phyloP scores from a whole-genome alignment of 2,329 filamentous ascomycete species.

The Hypomyces perniciosus region DNA sequence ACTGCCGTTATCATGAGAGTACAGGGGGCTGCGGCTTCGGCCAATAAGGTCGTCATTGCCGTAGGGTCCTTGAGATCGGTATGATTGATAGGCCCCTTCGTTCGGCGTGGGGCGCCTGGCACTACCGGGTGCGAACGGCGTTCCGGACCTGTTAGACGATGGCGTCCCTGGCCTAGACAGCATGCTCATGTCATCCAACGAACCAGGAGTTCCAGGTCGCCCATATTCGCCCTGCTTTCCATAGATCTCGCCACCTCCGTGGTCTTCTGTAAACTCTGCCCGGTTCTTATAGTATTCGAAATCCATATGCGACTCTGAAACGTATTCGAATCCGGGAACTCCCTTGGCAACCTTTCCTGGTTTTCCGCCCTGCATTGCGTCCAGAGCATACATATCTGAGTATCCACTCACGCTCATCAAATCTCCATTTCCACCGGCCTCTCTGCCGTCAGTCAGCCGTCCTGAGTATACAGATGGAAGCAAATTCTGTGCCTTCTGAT shows the following conservation, averaged over 20 bases:
- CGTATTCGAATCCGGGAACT: constrained; percentile 78
- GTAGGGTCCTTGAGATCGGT: constrained; percentile 16
- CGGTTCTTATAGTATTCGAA: constrained; percentile 90
- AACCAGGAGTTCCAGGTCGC: constrained; percentile 56
- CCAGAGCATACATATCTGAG: constrained; percentile 75
- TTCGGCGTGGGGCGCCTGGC: constrained; percentile 20
- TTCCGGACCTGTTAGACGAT: constrained; percentile 25
- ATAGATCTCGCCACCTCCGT: constrained; percentile 69
- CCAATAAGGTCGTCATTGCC: constrained; percentile 19
- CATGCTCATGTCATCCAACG: constrained; percentile 40
- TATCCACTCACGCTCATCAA: constrained; percentile 61
- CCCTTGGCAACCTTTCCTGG: constrained; percentile 39
- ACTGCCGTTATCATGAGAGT: constrained; percentile 47
- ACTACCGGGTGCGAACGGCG: constrained; percentile 28
- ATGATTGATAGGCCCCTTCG: constrained; percentile 26
- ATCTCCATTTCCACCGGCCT: constrained; percentile 50
- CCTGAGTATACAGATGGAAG: constrained; percentile 83
- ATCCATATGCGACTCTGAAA: constrained; percentile 78
- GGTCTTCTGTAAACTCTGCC: constrained; percentile 79
- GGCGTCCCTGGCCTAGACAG: constrained; percentile 49
- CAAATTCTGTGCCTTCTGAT: constrained; percentile 80
- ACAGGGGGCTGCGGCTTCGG: constrained; percentile 42
- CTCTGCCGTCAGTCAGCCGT: constrained; percentile 62
- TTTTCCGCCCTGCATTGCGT: constrained; percentile 61
- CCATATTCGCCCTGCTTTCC: constrained; percentile 54